These are phyloP conservation scores for Bryopsis sp. DNA, from an alignment of 139 green algal genomes.

Conservation along the genomic window DNA sequence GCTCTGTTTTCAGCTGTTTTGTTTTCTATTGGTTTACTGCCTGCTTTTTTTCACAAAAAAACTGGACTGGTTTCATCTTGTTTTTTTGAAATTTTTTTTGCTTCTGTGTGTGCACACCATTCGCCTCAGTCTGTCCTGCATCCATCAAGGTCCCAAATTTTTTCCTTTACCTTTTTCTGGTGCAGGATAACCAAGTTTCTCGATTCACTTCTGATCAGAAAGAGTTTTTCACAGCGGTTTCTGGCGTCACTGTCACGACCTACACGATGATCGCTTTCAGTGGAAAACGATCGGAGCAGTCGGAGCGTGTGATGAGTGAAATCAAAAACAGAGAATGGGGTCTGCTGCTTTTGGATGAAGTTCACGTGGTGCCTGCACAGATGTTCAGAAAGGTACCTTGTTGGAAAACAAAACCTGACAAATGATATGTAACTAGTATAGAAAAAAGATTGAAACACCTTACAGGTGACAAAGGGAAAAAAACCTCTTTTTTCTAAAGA, in stretches of 20 bases:
- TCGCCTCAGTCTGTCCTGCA: too few relatives aligned
- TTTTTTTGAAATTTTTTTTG: too few relatives aligned
- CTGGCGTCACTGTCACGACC: conserved; percentile 78
- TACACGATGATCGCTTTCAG: conserved; percentile 94
- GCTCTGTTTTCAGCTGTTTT: too few relatives aligned
- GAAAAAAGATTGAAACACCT: too few relatives aligned
- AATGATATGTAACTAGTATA: too few relatives aligned
- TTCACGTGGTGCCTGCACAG: conserved; percentile 93
- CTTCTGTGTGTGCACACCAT: too few relatives aligned
- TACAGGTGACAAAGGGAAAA: too few relatives aligned
- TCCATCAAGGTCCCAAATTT: conserved; percentile 17
- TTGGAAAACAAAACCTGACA: neutral
- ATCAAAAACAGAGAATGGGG: conserved; percentile 89
- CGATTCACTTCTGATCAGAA: conserved; percentile 85
- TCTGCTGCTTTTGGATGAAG: conserved; percentile 94
- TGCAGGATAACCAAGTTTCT: conserved; percentile 64
- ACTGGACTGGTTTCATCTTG: neutral
- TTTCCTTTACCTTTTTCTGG: neutral
- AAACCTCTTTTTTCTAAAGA: neutral
- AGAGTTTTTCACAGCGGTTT: conserved; percentile 54
- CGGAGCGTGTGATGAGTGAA: conserved; percentile 48
- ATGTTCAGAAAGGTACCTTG: conserved; percentile 88
- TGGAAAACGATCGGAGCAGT: conserved; percentile 56
- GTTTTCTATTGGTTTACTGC: too few relatives aligned
- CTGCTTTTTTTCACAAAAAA: too few relatives aligned